Evolutionary conservation across 2,329 filamentous ascomycete genomes (phyloP), one percentile per base, ranked within the genome.

Genomic region (Fusarium illudens): DNA sequence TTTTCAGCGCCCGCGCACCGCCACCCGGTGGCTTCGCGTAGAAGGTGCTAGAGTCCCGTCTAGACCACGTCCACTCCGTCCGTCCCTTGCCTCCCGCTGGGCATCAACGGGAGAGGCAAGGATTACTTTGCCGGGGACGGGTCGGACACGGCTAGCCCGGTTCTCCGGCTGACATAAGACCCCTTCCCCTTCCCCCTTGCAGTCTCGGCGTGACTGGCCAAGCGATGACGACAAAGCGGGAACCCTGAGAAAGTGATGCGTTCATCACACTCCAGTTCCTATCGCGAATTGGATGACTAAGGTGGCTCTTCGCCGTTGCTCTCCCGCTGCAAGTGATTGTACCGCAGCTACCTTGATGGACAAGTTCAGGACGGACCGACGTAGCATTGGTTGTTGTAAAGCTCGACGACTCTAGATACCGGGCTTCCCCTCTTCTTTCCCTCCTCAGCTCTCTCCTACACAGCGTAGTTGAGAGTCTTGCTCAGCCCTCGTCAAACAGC

Each of bases 331-430:
- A 34, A 33, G 30, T 27, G 32, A 34, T 11, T 54, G 30, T 51
- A 36, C 19, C 20, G 33, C 32, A 59, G 48, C 62, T 62, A 76
- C 75, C 75, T 76, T 77, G 75, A 77, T 77, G 72, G 75, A 65
- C 65, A 73, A 50, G 4, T 37, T 39, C 49, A 60, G 37, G 22
- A 25, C 17, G 33, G 30, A 46, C 50, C 25, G 33, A 56, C 44
- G 58, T 61, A 39, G 44, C 30, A 53, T 49, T 48, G 36, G 30
- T 17, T 52, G 32, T 58, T 42, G 59, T 64, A 51, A 55, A 58
- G 17, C 49, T 55, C 30, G 9, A 20, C 53, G 13, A 37, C 22
- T 32, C 58, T 62, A 46, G 30, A 50, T 15, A 34, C 17, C 33
- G 15, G 10, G 6, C 25, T 54, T 49, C 53, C 55, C 56, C 53